phyloP scores from a whole-genome alignment of 306 rosid species.

The Cucurbita maxima region DNA sequence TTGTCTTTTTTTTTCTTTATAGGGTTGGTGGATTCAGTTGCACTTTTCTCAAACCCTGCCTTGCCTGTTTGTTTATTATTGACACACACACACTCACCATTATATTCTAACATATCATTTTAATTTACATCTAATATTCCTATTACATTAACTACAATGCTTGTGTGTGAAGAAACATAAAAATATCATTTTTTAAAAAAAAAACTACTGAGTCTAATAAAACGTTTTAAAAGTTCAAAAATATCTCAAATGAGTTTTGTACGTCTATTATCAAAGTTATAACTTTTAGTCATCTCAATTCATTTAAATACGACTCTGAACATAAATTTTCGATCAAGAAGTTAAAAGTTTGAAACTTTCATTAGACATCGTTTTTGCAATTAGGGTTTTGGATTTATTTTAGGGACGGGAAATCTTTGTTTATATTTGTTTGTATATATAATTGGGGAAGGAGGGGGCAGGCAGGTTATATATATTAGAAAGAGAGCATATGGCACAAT shows the following conservation, averaged over 20 bases:
- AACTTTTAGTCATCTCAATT: too few species aligned
- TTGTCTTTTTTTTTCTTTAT: neutral
- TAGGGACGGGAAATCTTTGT: neutral
- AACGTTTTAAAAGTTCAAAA: too few species aligned
- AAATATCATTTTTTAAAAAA: neutral
- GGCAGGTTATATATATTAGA: neutral
- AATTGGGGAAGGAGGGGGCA: neutral
- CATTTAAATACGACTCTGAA: too few species aligned
- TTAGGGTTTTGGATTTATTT: neutral
- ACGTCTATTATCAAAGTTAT: too few species aligned
- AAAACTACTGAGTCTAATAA: too few species aligned
- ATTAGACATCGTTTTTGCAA: too few species aligned
- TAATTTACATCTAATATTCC: neutral
- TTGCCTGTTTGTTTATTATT: neutral
- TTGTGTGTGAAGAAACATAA: neutral
- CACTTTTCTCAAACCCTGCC: constrained; percentile 3
- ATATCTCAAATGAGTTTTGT: too few species aligned
- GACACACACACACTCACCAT: neutral
- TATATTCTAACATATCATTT: neutral
- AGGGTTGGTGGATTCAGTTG: constrained; percentile 7
- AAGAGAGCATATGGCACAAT: constrained; percentile 7
- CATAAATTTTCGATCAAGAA: too few species aligned
- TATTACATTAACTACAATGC: neutral
- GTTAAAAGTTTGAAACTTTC: too few species aligned
- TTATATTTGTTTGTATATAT: neutral